Evolutionary conservation across 192 early-diverging fungal genomes (phyloP), one percentile per base, ranked within the genome.

Genomic region (Phlyctochytrium planicorne): DNA sequence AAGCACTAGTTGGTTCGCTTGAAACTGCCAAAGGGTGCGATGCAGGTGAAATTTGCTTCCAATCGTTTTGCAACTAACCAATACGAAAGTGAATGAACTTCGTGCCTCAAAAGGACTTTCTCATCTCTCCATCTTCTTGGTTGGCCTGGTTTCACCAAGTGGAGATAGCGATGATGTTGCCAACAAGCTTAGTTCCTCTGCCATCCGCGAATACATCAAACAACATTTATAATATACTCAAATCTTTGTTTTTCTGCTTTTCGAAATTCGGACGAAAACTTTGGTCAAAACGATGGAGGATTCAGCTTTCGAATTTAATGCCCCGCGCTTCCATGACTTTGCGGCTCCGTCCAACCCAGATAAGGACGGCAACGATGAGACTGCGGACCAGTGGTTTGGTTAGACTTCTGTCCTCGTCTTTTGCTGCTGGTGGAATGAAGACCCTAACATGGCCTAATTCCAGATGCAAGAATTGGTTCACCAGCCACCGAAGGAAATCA

Each of bases 1-100:
- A 90, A 50, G 91, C 89, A 1, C 72, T 98, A 30, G 92, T 95
- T 10, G 90, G 90, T 25, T 93, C 92, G 10, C 77, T 80, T 27
- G 96, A 98, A 65, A 97, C 96, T 0, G 55, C 84, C 36, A 63
- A 73, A 20, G 92, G 91, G n/a, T 59, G 34, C 65, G 12, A 50
- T 50, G n/a, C n/a, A n/a, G 40, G 40, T 50, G n/a, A n/a, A n/a
- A 50, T 14, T 14, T 50, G 10, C 40, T 50, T 50, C n/a, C 10
- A 50, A 14, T 50, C 40, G n/a, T 50, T 10, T 10, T 50, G 40
- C n/a, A n/a, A n/a, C n/a, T n/a, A n/a, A n/a, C n/a, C n/a, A n/a
- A n/a, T n/a, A n/a, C n/a, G n/a, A n/a, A n/a, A n/a, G n/a, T n/a
- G n/a, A n/a, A n/a, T n/a, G n/a, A n/a, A n/a, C n/a, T n/a, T n/a